Evolutionary conservation across 2,329 filamentous ascomycete genomes (phyloP), one percentile per base, ranked within the genome.

Genomic region (Mariannaea elegans): DNA sequence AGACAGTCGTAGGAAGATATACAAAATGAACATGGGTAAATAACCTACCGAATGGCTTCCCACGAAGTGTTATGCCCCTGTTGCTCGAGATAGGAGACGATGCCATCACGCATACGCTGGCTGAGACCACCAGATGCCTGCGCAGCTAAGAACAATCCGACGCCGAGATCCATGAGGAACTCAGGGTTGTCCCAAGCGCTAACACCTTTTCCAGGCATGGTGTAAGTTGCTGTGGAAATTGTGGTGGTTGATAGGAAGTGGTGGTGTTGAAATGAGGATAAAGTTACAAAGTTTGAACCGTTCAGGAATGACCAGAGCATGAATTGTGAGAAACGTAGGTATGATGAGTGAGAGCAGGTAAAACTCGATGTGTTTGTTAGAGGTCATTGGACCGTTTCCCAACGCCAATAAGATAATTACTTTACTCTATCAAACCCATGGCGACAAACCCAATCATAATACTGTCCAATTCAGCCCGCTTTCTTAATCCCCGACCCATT

Each of bases 31-130:
- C 54, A 39, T 16, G 10, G 21, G 2, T 5, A 9, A 8, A n/a
- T n/a, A n/a, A 72, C 78, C 41, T 75, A 82, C 81, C 81, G 78
- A 48, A 82, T 73, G 1, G 71, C 78, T 27, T 82, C 76, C 78
- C 79, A 82, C 3, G 76, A 77, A n/a, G 78, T 76, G 6, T 62
- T 59, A 49, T 76, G 70, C 7, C 78, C 74, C 6, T 63, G 64
- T 12, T 62, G 39, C n/a, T 70, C 64, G 54, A 81, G 70, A n/a
- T 72, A 72, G 7, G 61, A 61, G 44, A 73, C 68, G 47, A 82
- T 66, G 1, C 65, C 66, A 0, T 71, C 68, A 49, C 74, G 75
- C 31, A 71, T 62, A 23, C 71, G 59, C 13, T 70, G 46, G 13
- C 59, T 67, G 56, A 80, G 69, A 12, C 58, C 67, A 8, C 66